Conservation (phyloP, 176 grass and related monocot genomes). For the Zea luxurians region DNA sequence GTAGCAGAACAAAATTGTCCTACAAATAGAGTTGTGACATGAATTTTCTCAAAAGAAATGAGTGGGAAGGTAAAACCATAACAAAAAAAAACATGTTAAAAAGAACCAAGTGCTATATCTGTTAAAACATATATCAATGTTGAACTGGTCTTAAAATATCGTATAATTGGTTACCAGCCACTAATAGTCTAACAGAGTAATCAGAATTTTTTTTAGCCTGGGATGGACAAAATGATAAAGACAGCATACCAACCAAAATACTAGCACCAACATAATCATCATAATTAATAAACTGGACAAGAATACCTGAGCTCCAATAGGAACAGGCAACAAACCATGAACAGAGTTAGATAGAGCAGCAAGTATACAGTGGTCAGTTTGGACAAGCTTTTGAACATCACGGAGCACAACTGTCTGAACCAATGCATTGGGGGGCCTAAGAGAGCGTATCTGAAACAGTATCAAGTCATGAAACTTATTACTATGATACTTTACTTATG, state of each 20-base stretch:
- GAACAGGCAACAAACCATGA: slow-evolving; percentile 82
- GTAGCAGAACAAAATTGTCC: neutral
- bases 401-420: slow-evolving; percentile 84
- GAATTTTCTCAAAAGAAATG: neutral
- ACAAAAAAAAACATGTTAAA: neutral
- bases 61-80: neutral
- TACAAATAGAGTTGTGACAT: neutral
- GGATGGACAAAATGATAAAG: slow-evolving; percentile 14
- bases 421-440: slow-evolving; percentile 82
- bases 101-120: neutral
- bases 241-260: neutral
- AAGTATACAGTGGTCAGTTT: slow-evolving; percentile 87
- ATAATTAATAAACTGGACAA: slow-evolving; percentile 37
- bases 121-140: neutral
- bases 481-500: neutral
- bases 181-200: slow-evolving; percentile 1
- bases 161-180: neutral
- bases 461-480: slow-evolving; percentile 1
- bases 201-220: slow-evolving; percentile 3
- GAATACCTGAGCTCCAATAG: slow-evolving; percentile 93
- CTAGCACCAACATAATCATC: neutral
- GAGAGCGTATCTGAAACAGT: slow-evolving; percentile 82
- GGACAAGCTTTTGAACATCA: slow-evolving; percentile 87
- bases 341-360: slow-evolving; percentile 67
- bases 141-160: neutral